Conservation (phyloP, 257 asterid species). For the Catharanthus roseus region DNA sequence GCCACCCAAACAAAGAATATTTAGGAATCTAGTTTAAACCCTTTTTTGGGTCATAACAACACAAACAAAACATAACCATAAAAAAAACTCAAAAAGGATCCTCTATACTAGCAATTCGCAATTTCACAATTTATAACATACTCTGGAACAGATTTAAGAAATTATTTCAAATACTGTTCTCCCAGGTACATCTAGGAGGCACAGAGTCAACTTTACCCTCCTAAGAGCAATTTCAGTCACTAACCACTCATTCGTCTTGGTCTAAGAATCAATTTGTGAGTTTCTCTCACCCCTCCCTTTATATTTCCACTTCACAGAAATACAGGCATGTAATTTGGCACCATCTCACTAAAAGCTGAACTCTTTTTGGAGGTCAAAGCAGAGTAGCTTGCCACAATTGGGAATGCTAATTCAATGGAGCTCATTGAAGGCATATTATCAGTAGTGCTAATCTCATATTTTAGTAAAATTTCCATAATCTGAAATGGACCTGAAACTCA, state of each 20-base stretch:
- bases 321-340: background rate
- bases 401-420: background rate
- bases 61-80: background rate
- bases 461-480: background rate
- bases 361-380: background rate
- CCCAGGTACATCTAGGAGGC: background rate
- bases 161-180: background rate
- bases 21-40: background rate
- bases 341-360: background rate
- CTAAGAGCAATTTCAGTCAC: background rate
- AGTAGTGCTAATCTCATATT: background rate
- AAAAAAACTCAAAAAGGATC: background rate
- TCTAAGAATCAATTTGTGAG: background rate
- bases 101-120: background rate
- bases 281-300: background rate
- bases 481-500: background rate
- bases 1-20: background rate
- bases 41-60: background rate
- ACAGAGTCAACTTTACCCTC: background rate
- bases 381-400: background rate
- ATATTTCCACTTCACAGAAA: background rate
- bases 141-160: background rate
- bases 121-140: background rate
- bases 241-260: background rate
- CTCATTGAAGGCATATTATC: background rate